A percentile compares a stretch with the other conserved stretches of the same genome.
Conservation (phyloP, 768 basidiomycete genomes). For the Exidia glandulosa region DNA sequence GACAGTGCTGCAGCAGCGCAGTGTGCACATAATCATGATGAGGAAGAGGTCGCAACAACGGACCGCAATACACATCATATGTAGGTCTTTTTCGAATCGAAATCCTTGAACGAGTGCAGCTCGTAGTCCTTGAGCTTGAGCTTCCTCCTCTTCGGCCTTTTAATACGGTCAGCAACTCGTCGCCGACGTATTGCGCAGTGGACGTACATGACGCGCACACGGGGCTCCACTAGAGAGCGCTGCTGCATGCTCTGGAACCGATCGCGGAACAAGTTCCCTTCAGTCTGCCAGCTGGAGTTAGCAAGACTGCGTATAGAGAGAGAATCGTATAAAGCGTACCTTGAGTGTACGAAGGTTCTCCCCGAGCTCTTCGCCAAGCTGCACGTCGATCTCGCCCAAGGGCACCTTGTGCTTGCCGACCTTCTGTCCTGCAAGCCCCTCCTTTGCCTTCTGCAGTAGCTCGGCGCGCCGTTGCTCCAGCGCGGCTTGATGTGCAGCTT, state of each 20-base stretch:
- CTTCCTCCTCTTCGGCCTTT: neutral
- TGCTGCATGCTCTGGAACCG: constrained; percentile 82
- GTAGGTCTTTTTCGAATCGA: neutral
- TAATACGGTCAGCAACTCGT: neutral
- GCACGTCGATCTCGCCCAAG: constrained; percentile 62
- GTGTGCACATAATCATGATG: too few species aligned
- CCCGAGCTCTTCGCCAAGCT: constrained; percentile 80
- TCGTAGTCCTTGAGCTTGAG: neutral
- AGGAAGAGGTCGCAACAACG: too few species aligned
- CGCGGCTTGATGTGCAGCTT: constrained; percentile 22
- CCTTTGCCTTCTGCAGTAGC: constrained; percentile 36
- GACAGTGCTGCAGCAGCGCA: too few species aligned
- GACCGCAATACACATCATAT: too few species aligned
- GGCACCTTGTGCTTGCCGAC: constrained; percentile 74
- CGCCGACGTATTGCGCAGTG: neutral
- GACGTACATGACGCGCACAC: constrained; percentile 64
- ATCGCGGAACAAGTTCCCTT: constrained; percentile 88
- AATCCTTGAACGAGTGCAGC: neutral
- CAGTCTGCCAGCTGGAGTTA: constrained; percentile 42
- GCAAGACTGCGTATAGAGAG: neutral
- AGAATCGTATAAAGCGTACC: constrained; percentile 33
- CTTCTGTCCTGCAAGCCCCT: constrained; percentile 60
- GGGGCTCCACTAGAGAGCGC: constrained; percentile 76
- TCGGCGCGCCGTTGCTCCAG: constrained; percentile 28
- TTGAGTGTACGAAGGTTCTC: constrained; percentile 77